phyloP scores from a whole-genome alignment of 2,329 filamentous ascomycete genomes.

The Exophiala aquamarina region DNA sequence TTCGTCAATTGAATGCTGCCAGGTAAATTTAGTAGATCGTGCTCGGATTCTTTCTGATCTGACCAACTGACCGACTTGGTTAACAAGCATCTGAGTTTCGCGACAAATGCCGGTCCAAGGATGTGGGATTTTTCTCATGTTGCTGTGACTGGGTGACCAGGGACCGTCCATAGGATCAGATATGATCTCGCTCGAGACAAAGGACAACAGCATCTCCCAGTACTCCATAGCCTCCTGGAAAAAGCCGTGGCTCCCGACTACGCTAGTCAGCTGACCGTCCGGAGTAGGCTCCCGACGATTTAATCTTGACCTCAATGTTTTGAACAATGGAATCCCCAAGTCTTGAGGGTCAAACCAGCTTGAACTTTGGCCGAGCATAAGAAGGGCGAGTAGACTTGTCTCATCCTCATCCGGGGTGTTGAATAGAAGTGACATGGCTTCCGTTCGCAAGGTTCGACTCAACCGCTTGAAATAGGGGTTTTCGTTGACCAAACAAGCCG shows the following conservation, averaged over 20 bases:
- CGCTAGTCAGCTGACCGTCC: neutral
- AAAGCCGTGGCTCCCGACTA: slow-evolving; percentile 42
- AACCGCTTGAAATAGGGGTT: slow-evolving; percentile 54
- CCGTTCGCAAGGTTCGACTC: slow-evolving; percentile 52
- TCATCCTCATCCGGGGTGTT: slow-evolving; percentile 42
- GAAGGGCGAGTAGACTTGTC: slow-evolving; percentile 53
- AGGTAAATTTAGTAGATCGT: slow-evolving; percentile 51
- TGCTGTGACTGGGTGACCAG: slow-evolving; percentile 31
- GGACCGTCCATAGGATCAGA: slow-evolving; percentile 7
- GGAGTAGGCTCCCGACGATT: slow-evolving; percentile 24
- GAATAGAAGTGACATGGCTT: slow-evolving; percentile 35
- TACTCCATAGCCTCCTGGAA: slow-evolving; percentile 58
- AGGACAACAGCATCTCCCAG: slow-evolving; percentile 61
- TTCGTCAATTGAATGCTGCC: slow-evolving; percentile 45
- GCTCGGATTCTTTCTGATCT: slow-evolving; percentile 28
- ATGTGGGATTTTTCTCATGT: slow-evolving; percentile 41
- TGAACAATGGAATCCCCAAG: slow-evolving; percentile 55
- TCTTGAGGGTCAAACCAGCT: slow-evolving; percentile 60
- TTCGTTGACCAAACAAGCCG: slow-evolving; percentile 59
- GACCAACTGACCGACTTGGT: slow-evolving; percentile 47
- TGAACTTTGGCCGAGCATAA: slow-evolving; percentile 60
- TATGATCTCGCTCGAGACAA: slow-evolving; percentile 39
- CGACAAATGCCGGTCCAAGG: slow-evolving; percentile 52
- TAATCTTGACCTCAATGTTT: slow-evolving; percentile 40
- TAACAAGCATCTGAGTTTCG: slow-evolving; percentile 46